These are phyloP conservation scores for Backusella parvicylindrica DNA, from an alignment of 192 early-diverging fungal species.

Conservation along the genomic window DNA sequence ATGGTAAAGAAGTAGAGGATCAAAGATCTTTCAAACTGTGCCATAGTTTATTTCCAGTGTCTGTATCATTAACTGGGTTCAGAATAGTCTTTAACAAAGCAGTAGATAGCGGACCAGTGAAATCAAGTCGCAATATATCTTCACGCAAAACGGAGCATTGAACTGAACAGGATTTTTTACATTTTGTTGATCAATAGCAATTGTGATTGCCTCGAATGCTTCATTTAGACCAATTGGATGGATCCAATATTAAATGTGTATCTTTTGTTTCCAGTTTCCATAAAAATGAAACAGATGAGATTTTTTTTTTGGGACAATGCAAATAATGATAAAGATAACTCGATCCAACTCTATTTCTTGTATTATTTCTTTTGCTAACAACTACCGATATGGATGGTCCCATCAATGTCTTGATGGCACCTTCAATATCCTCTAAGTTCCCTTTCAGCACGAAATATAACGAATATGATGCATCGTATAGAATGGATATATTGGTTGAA, in stretches of 20 bases:
- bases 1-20: conserved; percentile 70
- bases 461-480: conserved; percentile 86
- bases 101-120: conserved; percentile 83
- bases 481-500: conserved; percentile 65
- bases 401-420: conserved; percentile 47
- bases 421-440: conserved; percentile 37
- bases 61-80: conserved; percentile 17
- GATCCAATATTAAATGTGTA: conserved; percentile 73
- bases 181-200: conserved; percentile 10
- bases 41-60: conserved; percentile 37
- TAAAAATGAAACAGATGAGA: conserved; percentile 73
- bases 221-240: conserved; percentile 66
- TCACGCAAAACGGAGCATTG: conserved; percentile 51
- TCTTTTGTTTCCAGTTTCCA: conserved; percentile 55
- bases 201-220: conserved; percentile 34
- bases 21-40: conserved; percentile 42
- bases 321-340: conserved; percentile 49
- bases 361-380: conserved; percentile 46
- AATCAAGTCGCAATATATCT: conserved; percentile 74
- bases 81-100: conserved; percentile 70
- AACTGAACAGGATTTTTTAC: neutral
- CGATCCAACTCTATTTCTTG: conserved; percentile 56
- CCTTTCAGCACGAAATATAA: conserved; percentile 72
- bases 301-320: conserved; percentile 53
- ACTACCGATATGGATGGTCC: conserved; percentile 57